Conservation (phyloP, 2,329 filamentous ascomycete species). For the Ceratocystis huliohia region DNA sequence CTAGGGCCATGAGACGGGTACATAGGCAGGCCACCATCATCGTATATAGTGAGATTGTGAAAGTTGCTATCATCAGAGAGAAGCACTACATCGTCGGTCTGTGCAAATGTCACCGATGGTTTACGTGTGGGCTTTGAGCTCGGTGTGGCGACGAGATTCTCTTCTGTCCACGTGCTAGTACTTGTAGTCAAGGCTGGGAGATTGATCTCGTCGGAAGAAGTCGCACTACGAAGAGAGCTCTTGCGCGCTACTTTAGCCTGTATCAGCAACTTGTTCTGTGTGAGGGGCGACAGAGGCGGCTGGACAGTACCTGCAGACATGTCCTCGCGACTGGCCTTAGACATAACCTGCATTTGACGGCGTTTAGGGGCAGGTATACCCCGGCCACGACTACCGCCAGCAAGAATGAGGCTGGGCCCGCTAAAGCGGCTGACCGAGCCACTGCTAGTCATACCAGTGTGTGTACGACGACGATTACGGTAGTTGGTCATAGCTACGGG, state of each 20-base stretch:
- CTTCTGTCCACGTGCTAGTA: conserved; percentile 15
- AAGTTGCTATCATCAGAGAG: conserved; percentile 19
- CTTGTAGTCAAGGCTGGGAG: conserved; percentile 12
- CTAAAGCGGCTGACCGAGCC: conserved; percentile 15
- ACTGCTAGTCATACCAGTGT: conserved; percentile 14
- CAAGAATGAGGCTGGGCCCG: not conserved
- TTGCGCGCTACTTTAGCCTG: not conserved
- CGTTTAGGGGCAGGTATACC: not conserved
- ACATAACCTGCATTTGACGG: conserved; percentile 16
- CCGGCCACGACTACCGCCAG: not conserved
- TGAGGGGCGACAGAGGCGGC: not conserved
- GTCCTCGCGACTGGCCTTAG: conserved; percentile 18
- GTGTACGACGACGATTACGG: conserved; percentile 10
- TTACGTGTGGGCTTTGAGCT: conserved; percentile 10
- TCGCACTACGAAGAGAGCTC: not conserved
- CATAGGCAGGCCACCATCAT: conserved; percentile 8
- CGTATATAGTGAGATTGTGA: conserved; percentile 16
- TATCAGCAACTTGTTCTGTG: no score
- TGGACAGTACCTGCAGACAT: conserved; percentile 13
- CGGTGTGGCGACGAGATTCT: conserved; percentile 4
- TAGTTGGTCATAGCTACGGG: conserved; percentile 12
- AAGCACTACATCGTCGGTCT: conserved; percentile 18
- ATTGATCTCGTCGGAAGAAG: not conserved
- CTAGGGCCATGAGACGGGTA: not conserved
- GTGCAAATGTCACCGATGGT: conserved; percentile 20